These are phyloP conservation scores for Prunus armeniaca DNA, from an alignment of 306 rosid species.

Conservation along the genomic window DNA sequence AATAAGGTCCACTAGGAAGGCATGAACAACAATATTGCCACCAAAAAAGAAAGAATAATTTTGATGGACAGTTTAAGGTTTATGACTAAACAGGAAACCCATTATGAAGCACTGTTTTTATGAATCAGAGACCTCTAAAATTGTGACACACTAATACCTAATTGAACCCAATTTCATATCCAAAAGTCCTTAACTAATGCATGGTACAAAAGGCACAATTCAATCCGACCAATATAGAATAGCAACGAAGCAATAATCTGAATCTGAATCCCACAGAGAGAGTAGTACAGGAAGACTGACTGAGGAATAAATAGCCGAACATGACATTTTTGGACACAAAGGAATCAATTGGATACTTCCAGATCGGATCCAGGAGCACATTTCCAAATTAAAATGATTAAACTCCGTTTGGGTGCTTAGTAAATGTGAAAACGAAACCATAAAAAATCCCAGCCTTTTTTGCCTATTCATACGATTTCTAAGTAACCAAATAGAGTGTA, in stretches of 20 bases:
- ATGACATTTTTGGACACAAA: neutral
- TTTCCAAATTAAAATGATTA: neutral
- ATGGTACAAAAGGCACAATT: neutral
- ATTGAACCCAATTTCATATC: neutral
- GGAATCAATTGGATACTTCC: slow-evolving; percentile 15
- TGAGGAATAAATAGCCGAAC: slow-evolving; percentile 3
- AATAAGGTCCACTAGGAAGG: neutral
- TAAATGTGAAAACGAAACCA: neutral
- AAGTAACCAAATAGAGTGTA: slow-evolving; percentile 5
- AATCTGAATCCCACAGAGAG: slow-evolving; percentile 15
- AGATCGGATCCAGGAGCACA: slow-evolving; percentile 18
- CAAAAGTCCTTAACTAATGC: neutral
- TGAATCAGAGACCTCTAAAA: neutral
- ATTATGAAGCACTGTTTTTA: neutral
- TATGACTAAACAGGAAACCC: neutral
- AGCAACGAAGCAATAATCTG: neutral
- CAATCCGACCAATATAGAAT: neutral
- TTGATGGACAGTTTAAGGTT: neutral
- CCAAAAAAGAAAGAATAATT: neutral
- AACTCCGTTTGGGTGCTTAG: neutral
- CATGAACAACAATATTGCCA: neutral
- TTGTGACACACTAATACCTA: neutral
- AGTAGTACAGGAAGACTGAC: slow-evolving; percentile 2
- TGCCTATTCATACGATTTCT: neutral
- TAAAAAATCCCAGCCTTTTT: neutral